Evolutionary conservation across 495 filamentous ascomycete genomes (phyloP), one percentile per base, ranked within the genome.

Genomic region (Neurospora sublineolata): DNA sequence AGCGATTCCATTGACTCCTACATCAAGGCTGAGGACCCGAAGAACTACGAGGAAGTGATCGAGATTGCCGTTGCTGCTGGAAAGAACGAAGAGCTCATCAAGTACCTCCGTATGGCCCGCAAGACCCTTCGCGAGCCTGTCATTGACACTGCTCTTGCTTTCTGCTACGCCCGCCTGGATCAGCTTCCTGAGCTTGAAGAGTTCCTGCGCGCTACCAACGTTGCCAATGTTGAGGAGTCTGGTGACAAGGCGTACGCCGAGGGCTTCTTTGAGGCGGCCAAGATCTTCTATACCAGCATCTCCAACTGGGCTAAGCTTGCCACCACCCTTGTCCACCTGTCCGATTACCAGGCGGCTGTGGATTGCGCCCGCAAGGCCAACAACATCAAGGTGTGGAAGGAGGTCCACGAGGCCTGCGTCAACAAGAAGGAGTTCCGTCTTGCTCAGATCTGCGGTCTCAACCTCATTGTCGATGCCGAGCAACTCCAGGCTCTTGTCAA

Each of bases 291-390:
- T 83, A 92, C 89, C 68, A 97, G 92, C 85, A 97, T 99, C 81
- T 97, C 94, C 40, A 99, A 99, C 86, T 99, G 96, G 96, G 95
- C 96, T 71, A 98, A 98, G 85, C 89, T 99, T 73, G 95, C 96
- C 4, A 97, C 96, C 14, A 98, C 96, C 36, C 85, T 97, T 72
- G 96, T 99, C 27, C 94, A 97, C 80, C 87, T 99, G 9, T 91
- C 91, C 77, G 96, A 99, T 70, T 97, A 99, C 83, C 96, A 99
- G 80, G 93, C 94, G 70, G 96, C 96, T 37, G 96, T 99, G 40
- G 96, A 99, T 82, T 98, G 94, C 77, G 96, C 96, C 33, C 93
- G 96, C 78, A 98, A 98, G 84, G 96, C 96, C 79, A 99, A 98
- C 86, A 99, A 94, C 84, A 93, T 96, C 83, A 97, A 97, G 86